A percentile compares a stretch with the other conserved stretches of the same genome.
Evolutionary conservation across 2,329 filamentous ascomycete species (phyloP).

Genomic region (Sporothrix globosa): DNA sequence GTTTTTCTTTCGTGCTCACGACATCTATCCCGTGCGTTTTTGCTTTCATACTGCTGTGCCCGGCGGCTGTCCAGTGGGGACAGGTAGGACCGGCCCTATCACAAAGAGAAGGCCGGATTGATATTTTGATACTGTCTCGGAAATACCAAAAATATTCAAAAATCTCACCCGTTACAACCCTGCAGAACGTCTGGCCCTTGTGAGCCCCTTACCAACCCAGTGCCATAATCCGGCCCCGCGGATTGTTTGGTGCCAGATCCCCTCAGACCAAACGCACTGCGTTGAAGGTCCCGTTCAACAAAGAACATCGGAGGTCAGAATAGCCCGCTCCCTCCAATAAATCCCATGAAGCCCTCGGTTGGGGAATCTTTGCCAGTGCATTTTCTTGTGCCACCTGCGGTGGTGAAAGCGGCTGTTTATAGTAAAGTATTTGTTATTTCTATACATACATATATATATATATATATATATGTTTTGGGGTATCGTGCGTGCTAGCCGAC

Average conservation of each 20-base stretch:
- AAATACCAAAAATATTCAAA: neutral
- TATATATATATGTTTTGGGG: neutral
- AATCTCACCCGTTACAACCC: neutral
- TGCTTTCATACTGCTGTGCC: neutral
- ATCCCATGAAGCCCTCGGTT: neutral
- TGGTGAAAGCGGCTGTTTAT: neutral
- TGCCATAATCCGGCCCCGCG: too few relatives aligned
- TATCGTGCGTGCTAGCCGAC: neutral
- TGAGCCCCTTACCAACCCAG: too few relatives aligned
- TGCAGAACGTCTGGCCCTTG: too few relatives aligned
- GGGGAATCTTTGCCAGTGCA: neutral
- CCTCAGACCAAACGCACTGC: too few relatives aligned
- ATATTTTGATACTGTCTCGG: neutral
- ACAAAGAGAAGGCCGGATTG: neutral
- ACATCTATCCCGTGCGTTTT: conserved; percentile 4
- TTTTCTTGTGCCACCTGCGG: neutral
- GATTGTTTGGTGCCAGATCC: too few relatives aligned
- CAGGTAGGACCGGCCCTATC: neutral
- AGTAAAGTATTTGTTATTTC: too few relatives aligned
- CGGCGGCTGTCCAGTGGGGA: neutral
- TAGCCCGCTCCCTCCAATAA: too few relatives aligned
- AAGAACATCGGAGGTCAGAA: too few relatives aligned
- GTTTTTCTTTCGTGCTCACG: neutral
- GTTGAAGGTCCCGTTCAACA: too few relatives aligned
- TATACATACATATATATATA: neutral